Base-by-base conservation (phyloP, 352 stramenopile species). In the Globisporangium polare region DNA sequence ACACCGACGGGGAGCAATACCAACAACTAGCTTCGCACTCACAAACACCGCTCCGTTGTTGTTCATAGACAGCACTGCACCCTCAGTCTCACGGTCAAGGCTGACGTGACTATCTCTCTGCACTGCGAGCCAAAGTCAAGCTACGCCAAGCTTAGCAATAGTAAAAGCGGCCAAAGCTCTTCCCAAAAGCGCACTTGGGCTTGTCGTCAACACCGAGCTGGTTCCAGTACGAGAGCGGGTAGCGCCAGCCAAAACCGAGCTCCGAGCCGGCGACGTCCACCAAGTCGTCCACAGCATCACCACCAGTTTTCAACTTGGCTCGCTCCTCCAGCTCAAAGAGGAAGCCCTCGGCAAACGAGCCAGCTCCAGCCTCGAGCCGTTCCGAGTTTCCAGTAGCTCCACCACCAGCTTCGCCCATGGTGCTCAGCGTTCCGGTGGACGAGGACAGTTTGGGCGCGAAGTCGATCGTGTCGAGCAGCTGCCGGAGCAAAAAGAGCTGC, bases 231-330 rank as follows among this genome's bases (percentile, higher is more conserved):
- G 52, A 24, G 12, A 66, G 31, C 12, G 60, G 31, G 46, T 66
- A 66, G n/a, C 60, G 60, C 60, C 60, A 66, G 17, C 60, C 60
- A 56, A 66, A 66, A 33, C 60, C 60, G n/a, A 66, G 53, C 45
- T 9, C 58, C 42, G 20, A 45, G 7, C 41, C 37, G 1, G 15
- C 42, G 6, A 58, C n/a, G 15, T 57, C 15, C 12, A 52, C 9
- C 26, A 54, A 24, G 27, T 52, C 20, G 8, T 55, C 29, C 8
- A 7, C 42, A 13, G 24, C 42, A 24, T 49, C 60, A 33, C 26
- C 41, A 43, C 9, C 27, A 22, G 41, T 1, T 15, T 22, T 20
- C 33, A 24, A 5, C 37, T n/a, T 41, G 3, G 15, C 10, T 15
- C 17, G 26, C 10, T 22, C 17, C 5, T 18, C 17, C 12, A 58